Base-by-base conservation (phyloP, 2,329 filamentous ascomycete species). In the Gnomoniopsis smithogilvyi region DNA sequence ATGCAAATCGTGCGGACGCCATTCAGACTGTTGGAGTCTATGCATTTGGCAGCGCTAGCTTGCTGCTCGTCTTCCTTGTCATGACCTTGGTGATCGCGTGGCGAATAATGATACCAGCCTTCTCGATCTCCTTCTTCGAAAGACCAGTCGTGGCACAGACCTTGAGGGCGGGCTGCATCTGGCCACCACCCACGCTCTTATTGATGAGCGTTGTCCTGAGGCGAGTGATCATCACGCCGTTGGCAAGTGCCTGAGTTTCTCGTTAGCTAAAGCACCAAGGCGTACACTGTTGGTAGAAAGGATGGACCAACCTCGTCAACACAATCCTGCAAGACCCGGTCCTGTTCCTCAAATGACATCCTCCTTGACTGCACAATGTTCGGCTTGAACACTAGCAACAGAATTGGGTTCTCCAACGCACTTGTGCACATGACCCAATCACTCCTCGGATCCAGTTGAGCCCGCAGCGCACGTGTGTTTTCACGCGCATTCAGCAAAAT, bases 31-130 rank as follows among this genome's bases (percentile, higher is more conserved):
- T 8, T 14, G 19, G n/a, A 24, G n/a, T 43, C 43, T 43, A 62
- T 45, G 53, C 50, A 46, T 38, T 49, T 41, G 69, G 71, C 62
- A 73, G 64, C 12, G 74, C 71, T 38, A 78, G 68, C 65, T 78
- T 78, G 62, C 74, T 76, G 68, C 78, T 85, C 30, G 78, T 74
- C 72, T 86, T 87, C 62, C 83, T 79, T 21, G 83, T 85, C 81
- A 99, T 86, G 62, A 98, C 86, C 77, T 96, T 97, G 54, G 93
- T 96, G 65, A 98, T 91, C 15, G 95, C 94, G 75, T 97, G 93
- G 61, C 94, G 83, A 65, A 99, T 93, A 11, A 85, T 87, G 8
- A 88, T 86, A 15, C 93, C 95, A 0, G 95, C 92, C 79, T 96
- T 96, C 77, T 99, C 96, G 56, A 93, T 90, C 73, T 99, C 95